Evolutionary conservation across 805 yeast genomes (phyloP), one percentile per base, ranked within the genome.

Genomic region (Starmerella potacharoeniae): DNA sequence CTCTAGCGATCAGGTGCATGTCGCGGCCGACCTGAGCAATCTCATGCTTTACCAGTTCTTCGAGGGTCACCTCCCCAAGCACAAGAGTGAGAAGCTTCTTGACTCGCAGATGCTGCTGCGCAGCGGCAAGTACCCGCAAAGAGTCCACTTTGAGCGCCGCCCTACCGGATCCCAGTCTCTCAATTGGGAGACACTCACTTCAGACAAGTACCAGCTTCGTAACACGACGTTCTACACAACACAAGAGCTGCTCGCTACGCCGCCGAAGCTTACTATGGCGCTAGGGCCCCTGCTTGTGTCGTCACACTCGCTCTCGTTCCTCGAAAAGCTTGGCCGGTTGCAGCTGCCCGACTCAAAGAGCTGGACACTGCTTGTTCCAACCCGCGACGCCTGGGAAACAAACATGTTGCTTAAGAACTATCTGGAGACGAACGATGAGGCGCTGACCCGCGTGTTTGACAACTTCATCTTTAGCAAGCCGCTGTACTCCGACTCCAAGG

Each of bases 311-410:
- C 64, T 88, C 48, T 70, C 74, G 16, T 80, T 79, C 60, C 66
- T 90, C 56, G 75, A 77, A 49, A 69, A 75, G 14, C 73, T 80
- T 44, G 75, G 73, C 8, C 66, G 86, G 35, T 68, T 80, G 28
- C 77, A 77, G 55, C 72, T 84, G 43, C 70, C 75, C 11, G 75
- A 82, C 55, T 68, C 71, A 22, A 63, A 71, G 22, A 95, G 95
- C 0, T 87, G 88, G 70, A 80, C 96, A 0, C 69, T 83, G 0
- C 78, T 90, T 52, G 70, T 90, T 33, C 97, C 97, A 0, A 82
- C 89, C 55, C 81, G 84, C 34, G 71, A 74, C 43, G 77, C 90
- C 0, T 89, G 96, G 95, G 75, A 76, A 28, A 66, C 70, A 3
- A 72, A 81, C 22, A 85, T 81, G 4, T 70, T 90, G 33, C 75